A percentile compares a stretch with the other conserved stretches of the same genome.
These are phyloP conservation scores for Lodderomyces metapsilosis DNA, from an alignment of 1,139 yeast genomes.

Conservation along the genomic window DNA sequence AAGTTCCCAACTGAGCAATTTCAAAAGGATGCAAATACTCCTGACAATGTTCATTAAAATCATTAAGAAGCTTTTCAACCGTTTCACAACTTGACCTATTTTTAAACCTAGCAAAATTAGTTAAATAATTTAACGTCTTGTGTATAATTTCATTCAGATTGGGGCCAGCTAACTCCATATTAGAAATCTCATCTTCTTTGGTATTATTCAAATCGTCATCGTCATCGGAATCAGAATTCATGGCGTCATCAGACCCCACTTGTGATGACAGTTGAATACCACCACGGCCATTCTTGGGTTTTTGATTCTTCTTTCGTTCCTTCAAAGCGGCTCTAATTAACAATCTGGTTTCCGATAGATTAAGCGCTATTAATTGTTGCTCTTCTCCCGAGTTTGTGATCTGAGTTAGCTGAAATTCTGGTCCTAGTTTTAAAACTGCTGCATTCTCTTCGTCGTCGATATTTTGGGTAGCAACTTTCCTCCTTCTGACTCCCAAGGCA, in stretches of 20 bases:
- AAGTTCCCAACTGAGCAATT: constrained; percentile 88
- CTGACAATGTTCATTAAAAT: constrained; percentile 56
- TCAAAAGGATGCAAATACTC: constrained; percentile 90
- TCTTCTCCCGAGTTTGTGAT: constrained; percentile 77
- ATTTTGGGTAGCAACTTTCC: constrained; percentile 55
- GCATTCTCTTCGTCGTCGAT: constrained; percentile 90
- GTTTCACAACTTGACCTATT: constrained; percentile 92
- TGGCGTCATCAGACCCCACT: not conserved
- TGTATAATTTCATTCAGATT: constrained; percentile 70
- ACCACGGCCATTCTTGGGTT: not conserved
- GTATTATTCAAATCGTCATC: constrained; percentile 43
- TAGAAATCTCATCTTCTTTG: constrained; percentile 62
- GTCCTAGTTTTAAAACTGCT: constrained; percentile 80
- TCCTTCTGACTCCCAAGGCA: constrained; percentile 79
- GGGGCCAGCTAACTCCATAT: constrained; percentile 68
- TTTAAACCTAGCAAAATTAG: constrained; percentile 84
- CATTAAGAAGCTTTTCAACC: constrained; percentile 79
- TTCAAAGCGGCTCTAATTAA: constrained; percentile 87
- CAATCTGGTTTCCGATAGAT: constrained; percentile 84
- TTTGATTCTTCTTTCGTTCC: constrained; percentile 53
- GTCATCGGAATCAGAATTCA: constrained; percentile 20
- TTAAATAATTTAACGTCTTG: constrained; percentile 85
- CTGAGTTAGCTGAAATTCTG: constrained; percentile 84
- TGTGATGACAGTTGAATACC: not conserved
- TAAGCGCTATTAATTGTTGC: constrained; percentile 77